Evolutionary conservation across 2,329 filamentous ascomycete genomes (phyloP).

Genomic region (Pleoardoris graminearum): DNA sequence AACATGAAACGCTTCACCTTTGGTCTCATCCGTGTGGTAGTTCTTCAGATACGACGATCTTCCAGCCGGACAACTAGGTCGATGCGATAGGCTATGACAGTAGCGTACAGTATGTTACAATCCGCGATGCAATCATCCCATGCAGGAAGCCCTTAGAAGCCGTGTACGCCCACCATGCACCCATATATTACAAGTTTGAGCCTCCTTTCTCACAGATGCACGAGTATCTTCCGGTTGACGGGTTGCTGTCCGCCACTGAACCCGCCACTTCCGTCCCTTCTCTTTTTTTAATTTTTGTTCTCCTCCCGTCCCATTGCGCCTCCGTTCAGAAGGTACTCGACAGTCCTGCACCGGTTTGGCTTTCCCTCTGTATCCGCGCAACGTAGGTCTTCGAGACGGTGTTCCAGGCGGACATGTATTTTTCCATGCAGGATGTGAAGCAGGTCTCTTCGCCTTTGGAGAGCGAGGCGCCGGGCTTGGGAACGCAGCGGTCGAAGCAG

Average conservation of each 20-base stretch:
- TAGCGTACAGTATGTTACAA: constrained; percentile 1
- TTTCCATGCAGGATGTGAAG: constrained; percentile 59
- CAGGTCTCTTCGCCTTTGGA: constrained; percentile 55
- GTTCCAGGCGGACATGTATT: constrained; percentile 60
- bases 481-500: constrained; percentile 60
- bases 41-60: too few species aligned
- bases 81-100: too few species aligned
- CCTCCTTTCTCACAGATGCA: background rate
- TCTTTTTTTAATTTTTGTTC: too few species aligned
- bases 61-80: too few species aligned
- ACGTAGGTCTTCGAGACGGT: constrained; percentile 56
- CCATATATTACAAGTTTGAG: background rate
- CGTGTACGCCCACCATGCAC: background rate
- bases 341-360: constrained; percentile 15
- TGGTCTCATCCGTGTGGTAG: too few species aligned
- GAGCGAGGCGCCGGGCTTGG: constrained; percentile 55
- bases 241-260: background rate
- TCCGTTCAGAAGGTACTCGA: constrained; percentile 7
- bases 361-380: constrained; percentile 52
- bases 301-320: background rate
- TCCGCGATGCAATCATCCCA: background rate
- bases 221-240: background rate
- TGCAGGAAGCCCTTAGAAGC: background rate
- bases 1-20: too few species aligned
- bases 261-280: background rate